Evolutionary conservation across 1,284 basidiomycete species (phyloP).

Genomic region (Leccinum pachyderme): DNA sequence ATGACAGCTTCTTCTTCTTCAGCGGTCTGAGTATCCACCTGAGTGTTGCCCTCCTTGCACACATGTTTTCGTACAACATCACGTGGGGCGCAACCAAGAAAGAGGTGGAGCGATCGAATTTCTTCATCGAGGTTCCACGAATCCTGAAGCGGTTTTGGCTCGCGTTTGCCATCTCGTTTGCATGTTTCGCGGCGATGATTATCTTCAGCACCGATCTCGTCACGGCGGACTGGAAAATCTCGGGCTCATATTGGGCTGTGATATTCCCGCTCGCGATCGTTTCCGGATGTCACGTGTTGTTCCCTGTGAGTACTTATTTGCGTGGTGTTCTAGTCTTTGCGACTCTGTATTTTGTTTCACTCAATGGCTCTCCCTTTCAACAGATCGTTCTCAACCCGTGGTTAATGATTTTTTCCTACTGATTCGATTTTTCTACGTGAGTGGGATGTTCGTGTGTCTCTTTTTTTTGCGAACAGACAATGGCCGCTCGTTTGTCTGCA

Average conservation of each 20-base stretch:
- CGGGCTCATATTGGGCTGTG: constrained; percentile 61
- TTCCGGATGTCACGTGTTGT: constrained; percentile 61
- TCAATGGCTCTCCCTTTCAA: not conserved
- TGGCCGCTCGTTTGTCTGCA: not conserved
- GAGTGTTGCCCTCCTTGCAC: constrained; percentile 68
- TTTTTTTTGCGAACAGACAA: not conserved
- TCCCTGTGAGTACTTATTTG: constrained; percentile 50
- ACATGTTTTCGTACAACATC: constrained; percentile 84
- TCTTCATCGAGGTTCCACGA: constrained; percentile 83
- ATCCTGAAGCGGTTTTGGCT: constrained; percentile 65
- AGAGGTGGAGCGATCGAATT: constrained; percentile 79
- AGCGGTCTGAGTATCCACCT: constrained; percentile 76
- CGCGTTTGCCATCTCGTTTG: constrained; percentile 25
- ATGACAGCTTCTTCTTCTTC: constrained; percentile 78
- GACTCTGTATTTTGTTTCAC: not conserved
- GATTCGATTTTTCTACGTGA: constrained; percentile 5
- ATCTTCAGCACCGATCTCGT: constrained; percentile 42
- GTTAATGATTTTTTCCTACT: constrained; percentile 79
- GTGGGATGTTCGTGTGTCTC: not conserved
- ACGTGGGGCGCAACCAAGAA: constrained; percentile 78
- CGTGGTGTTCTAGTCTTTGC: not conserved
- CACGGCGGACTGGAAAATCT: constrained; percentile 44
- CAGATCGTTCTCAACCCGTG: constrained; percentile 76
- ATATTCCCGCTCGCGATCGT: constrained; percentile 62
- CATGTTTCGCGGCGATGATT: constrained; percentile 40